These are phyloP conservation scores for Suillus clintonianus DNA, from an alignment of 768 basidiomycete genomes.

Conservation along the genomic window DNA sequence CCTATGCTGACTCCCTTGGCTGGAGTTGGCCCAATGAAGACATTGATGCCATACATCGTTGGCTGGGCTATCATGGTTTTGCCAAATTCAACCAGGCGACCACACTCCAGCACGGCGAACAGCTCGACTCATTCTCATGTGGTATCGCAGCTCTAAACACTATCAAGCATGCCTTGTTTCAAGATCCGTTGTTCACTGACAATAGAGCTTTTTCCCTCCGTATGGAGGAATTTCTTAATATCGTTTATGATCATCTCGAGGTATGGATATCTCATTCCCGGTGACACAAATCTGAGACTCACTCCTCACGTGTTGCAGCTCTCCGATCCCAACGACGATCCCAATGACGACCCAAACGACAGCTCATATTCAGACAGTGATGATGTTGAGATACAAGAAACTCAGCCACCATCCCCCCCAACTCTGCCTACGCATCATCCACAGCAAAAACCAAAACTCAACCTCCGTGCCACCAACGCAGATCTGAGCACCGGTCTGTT, in stretches of 20 bases:
- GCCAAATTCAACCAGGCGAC: not conserved
- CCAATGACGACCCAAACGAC: too few species aligned
- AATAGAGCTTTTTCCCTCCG: not conserved
- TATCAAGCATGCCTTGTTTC: not conserved
- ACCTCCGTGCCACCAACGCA: not conserved
- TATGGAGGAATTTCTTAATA: not conserved
- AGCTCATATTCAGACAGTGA: not conserved
- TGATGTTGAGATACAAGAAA: not conserved
- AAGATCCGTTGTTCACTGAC: not conserved
- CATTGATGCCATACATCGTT: not conserved
- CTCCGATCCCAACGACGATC: not conserved
- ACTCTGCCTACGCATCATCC: not conserved
- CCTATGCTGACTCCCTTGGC: conserved; percentile 35
- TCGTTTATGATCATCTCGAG: not conserved
- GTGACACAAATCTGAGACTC: not conserved
- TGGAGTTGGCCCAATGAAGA: not conserved
- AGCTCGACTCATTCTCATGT: not conserved
- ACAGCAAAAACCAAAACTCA: not conserved
- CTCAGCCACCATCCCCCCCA: not conserved
- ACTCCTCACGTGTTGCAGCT: not conserved
- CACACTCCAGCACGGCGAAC: not conserved
- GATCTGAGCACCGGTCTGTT: not conserved
- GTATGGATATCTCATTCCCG: not conserved
- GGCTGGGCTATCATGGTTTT: not conserved
- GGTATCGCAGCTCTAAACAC: not conserved